Evolutionary conservation across 176 grass and related monocot genomes (phyloP).

Genomic region (Bonia amplexicaulis): DNA sequence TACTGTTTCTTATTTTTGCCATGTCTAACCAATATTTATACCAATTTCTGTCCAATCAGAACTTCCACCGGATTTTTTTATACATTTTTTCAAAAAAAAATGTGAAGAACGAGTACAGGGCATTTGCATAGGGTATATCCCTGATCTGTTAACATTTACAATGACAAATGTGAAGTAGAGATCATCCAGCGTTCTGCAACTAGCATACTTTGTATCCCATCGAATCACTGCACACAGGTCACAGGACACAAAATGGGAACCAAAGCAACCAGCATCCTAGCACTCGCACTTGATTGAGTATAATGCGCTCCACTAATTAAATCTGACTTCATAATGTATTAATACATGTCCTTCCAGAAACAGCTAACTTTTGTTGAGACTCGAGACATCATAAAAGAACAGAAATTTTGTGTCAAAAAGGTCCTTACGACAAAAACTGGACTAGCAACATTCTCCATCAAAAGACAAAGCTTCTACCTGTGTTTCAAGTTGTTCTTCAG

Average conservation of each 20-base stretch:
- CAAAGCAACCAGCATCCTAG: background rate
- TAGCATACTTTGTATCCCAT: background rate
- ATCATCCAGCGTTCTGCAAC: background rate
- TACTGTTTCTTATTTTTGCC: background rate
- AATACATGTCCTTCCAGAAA: background rate
- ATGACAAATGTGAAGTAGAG: background rate
- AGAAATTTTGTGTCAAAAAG: background rate
- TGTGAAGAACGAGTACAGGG: background rate
- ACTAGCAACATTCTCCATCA: background rate
- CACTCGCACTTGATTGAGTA: background rate
- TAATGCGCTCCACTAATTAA: conserved; percentile 11
- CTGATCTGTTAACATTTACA: background rate
- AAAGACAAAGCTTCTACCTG: background rate
- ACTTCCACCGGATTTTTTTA: background rate
- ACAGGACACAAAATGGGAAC: background rate
- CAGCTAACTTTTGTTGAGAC: background rate
- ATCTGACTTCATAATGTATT: background rate
- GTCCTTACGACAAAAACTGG: background rate
- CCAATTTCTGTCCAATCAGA: background rate
- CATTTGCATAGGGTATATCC: background rate
- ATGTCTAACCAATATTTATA: background rate
- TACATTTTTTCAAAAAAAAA: background rate
- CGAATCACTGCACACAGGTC: background rate
- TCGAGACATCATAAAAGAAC: background rate
- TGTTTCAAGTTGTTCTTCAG: background rate